phyloP scores from a whole-genome alignment of 2,329 filamentous ascomycete genomes.

The Claviceps sp. region DNA sequence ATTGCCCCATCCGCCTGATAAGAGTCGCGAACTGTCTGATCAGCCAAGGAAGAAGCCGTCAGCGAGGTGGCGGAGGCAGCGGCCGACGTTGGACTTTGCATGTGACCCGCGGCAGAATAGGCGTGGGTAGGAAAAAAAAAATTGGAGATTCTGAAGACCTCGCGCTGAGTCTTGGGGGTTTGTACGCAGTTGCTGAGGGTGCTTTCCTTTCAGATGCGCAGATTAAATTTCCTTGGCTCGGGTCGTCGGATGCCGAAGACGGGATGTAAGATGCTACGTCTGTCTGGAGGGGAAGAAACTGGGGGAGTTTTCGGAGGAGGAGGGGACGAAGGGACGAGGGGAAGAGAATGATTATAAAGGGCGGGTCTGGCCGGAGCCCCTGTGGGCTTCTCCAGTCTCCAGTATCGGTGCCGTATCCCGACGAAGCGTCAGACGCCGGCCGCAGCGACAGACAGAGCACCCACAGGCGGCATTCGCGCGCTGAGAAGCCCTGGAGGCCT shows the following conservation, averaged over 20 bases:
- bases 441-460: too few species aligned
- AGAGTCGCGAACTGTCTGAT: slow-evolving; percentile 13
- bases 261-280: not conserved
- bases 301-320: slow-evolving; percentile 8
- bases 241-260: not conserved
- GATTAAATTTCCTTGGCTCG: not conserved
- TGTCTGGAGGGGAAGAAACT: slow-evolving; percentile 8
- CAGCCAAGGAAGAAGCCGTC: slow-evolving; percentile 35
- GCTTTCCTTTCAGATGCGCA: not conserved
- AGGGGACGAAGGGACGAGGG: slow-evolving; percentile 7
- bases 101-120: slow-evolving; percentile 36
- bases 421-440: too few species aligned
- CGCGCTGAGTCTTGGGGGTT: not conserved
- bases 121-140: not conserved
- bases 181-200: not conserved
- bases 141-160: not conserved
- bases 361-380: slow-evolving; percentile 21
- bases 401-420: too few species aligned
- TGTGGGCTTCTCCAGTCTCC: slow-evolving; percentile 3
- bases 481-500: too few species aligned
- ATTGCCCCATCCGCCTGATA: slow-evolving; percentile 29
- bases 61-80: slow-evolving; percentile 66
- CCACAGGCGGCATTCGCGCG: too few species aligned
- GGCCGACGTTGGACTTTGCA: slow-evolving; percentile 61
- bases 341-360: slow-evolving; percentile 16